Percentiles rank a stretch among this genome's conserved stretches.
These are phyloP conservation scores for Salix arbutifolia DNA, from an alignment of 345 rosid species.

Conservation along the genomic window DNA sequence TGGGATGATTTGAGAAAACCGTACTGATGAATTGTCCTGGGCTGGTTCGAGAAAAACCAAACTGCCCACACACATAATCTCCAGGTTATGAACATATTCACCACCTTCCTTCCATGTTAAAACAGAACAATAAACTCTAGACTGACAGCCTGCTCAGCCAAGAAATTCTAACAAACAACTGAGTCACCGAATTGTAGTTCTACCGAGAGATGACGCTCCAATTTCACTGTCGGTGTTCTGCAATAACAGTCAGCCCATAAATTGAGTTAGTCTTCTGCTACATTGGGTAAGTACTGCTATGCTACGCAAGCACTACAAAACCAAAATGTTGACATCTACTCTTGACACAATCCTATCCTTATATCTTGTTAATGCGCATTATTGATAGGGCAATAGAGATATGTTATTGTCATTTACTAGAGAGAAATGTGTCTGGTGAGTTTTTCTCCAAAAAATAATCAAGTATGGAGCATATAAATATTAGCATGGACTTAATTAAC, in stretches of 20 bases:
- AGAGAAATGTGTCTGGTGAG: background rate
- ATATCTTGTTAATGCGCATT: background rate
- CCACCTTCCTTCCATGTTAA: background rate
- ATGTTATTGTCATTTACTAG: background rate
- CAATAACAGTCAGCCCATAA: conserved; percentile 8
- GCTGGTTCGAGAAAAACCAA: background rate
- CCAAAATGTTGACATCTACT: background rate
- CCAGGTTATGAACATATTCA: background rate
- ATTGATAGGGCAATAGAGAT: background rate
- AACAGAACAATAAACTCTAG: background rate
- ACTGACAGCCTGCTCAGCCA: background rate
- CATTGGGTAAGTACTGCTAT: background rate
- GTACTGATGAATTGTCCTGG: background rate
- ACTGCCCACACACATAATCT: background rate
- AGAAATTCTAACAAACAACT: background rate
- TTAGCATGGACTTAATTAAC: background rate
- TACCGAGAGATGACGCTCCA: conserved; percentile 72
- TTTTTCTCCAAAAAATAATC: background rate
- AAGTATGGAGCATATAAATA: background rate
- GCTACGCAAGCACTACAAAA: background rate
- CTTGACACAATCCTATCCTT: background rate
- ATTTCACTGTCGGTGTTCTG: conserved; percentile 76
- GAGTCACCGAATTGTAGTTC: conserved; percentile 72
- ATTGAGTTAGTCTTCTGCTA: background rate
- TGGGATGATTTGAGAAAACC: conserved; percentile 7